Percentiles rank a stretch among this genome's conserved stretches.
These are phyloP conservation scores for Lentinula sp. DNA, from an alignment of 768 basidiomycete species.

Conservation along the genomic window DNA sequence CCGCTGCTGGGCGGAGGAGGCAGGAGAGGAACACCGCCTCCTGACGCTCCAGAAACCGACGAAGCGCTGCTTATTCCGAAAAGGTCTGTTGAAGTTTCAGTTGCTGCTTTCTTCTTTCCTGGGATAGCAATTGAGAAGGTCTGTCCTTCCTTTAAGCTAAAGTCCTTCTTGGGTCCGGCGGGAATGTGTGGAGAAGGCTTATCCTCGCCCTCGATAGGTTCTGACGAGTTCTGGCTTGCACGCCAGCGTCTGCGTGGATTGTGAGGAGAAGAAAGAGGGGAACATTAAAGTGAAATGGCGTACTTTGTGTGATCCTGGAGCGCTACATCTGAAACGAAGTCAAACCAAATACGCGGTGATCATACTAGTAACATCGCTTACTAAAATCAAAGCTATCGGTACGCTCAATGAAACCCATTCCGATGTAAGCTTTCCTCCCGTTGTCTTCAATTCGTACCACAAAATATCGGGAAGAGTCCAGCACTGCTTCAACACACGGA, in stretches of 20 bases:
- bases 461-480: slow-evolving; percentile 94
- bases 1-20: slow-evolving; percentile 78
- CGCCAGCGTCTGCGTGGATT: slow-evolving; percentile 45
- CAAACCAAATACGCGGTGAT: slow-evolving; percentile 7
- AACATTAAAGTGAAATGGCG: background rate
- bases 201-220: slow-evolving; percentile 31
- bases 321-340: slow-evolving; percentile 56
- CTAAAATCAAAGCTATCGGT: slow-evolving; percentile 91
- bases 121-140: slow-evolving; percentile 91
- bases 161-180: slow-evolving; percentile 84
- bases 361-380: slow-evolving; percentile 31
- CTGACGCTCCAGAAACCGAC: slow-evolving; percentile 18
- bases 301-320: slow-evolving; percentile 85
- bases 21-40: slow-evolving; percentile 57
- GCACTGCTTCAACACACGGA: slow-evolving; percentile 89
- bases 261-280: slow-evolving; percentile 8
- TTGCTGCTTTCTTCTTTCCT: slow-evolving; percentile 50
- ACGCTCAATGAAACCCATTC: slow-evolving; percentile 87
- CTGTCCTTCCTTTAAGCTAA: slow-evolving; percentile 90
- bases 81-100: slow-evolving; percentile 26
- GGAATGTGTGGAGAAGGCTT: slow-evolving; percentile 65
- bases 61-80: slow-evolving; percentile 25
- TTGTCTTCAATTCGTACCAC: slow-evolving; percentile 86
- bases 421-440: slow-evolving; percentile 87
- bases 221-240: slow-evolving; percentile 52